Evolutionary conservation across 139 green algal species (phyloP).

Genomic region (Closterium sp.): DNA sequence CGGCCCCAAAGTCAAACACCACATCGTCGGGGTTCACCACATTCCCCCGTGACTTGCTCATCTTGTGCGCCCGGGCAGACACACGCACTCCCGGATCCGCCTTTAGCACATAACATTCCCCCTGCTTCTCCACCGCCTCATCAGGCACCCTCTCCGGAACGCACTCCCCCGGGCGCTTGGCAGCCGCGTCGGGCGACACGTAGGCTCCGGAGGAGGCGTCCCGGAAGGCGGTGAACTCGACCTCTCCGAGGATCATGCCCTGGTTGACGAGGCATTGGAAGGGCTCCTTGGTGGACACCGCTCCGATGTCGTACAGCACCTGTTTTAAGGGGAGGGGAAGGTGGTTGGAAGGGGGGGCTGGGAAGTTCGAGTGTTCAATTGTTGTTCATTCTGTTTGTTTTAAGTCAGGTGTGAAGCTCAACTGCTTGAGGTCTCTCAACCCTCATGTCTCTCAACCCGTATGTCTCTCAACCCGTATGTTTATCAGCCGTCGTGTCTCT

Average conservation of each 20-base stretch:
- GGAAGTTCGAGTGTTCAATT: too few relatives aligned
- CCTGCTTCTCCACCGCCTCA: slow-evolving; percentile 57
- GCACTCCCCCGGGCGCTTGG: slow-evolving; percentile 5
- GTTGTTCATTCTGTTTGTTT: too few relatives aligned
- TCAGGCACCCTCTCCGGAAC: slow-evolving; percentile 35
- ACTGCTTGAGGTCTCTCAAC: too few relatives aligned
- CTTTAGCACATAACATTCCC: slow-evolving; percentile 59
- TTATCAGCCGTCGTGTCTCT: too few relatives aligned
- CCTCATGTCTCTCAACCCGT: too few relatives aligned
- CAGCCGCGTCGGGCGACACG: background rate
- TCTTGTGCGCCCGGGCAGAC: slow-evolving; percentile 88
- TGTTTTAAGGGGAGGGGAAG: background rate
- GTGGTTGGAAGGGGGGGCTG: too few relatives aligned
- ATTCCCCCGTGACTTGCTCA: slow-evolving; percentile 95
- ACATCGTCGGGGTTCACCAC: slow-evolving; percentile 98
- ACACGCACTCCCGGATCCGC: slow-evolving; percentile 52
- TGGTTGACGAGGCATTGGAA: slow-evolving; percentile 91
- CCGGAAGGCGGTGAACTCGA: slow-evolving; percentile 42
- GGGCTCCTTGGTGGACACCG: slow-evolving; percentile 88
- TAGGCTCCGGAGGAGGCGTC: background rate
- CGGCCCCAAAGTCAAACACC: slow-evolving; percentile 86
- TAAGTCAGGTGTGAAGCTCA: too few relatives aligned
- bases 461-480: too few relatives aligned
- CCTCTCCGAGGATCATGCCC: slow-evolving; percentile 95
- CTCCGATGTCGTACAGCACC: slow-evolving; percentile 92